Evolutionary conservation across 1,139 yeast species (phyloP).

Genomic region (Trichomonascaceae sp.): DNA sequence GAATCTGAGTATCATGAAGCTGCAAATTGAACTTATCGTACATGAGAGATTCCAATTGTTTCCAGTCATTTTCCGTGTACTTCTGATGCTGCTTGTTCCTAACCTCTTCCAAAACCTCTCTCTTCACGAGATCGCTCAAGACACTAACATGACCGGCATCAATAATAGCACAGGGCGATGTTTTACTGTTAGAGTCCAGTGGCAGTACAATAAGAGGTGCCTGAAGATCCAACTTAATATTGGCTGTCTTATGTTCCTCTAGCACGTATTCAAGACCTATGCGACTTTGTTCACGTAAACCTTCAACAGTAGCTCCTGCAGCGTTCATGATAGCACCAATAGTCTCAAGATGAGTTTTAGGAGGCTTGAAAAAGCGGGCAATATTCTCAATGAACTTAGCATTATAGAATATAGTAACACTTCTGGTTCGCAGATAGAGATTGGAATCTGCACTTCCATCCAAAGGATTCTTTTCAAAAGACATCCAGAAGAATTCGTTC

Average conservation of each 20-base stretch:
- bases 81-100: constrained; percentile 57
- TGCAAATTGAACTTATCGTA: constrained; percentile 78
- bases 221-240: constrained; percentile 79
- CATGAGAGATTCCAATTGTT: constrained; percentile 67
- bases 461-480: constrained; percentile 81
- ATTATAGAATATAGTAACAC: constrained; percentile 87
- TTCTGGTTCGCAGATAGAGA: constrained; percentile 65
- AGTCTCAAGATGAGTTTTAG: constrained; percentile 78
- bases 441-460: constrained; percentile 79
- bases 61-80: constrained; percentile 71
- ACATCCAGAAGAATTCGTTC: constrained; percentile 56
- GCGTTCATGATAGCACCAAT: constrained; percentile 90
- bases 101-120: constrained; percentile 61
- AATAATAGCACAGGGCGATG: constrained; percentile 82
- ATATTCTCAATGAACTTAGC: constrained; percentile 73
- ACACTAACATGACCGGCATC: constrained; percentile 96
- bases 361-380: constrained; percentile 74
- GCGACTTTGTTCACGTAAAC: constrained; percentile 81
- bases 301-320: constrained; percentile 93
- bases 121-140: constrained; percentile 72
- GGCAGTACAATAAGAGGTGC: constrained; percentile 94
- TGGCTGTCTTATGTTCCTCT: constrained; percentile 88
- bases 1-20: constrained; percentile 79
- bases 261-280: constrained; percentile 89
- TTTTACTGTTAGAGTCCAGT: constrained; percentile 67